Percentiles rank a stretch among this genome's conserved stretches.
Evolutionary conservation across 495 filamentous ascomycete species (phyloP).

Genomic region (Hyaloscypha variabilis): DNA sequence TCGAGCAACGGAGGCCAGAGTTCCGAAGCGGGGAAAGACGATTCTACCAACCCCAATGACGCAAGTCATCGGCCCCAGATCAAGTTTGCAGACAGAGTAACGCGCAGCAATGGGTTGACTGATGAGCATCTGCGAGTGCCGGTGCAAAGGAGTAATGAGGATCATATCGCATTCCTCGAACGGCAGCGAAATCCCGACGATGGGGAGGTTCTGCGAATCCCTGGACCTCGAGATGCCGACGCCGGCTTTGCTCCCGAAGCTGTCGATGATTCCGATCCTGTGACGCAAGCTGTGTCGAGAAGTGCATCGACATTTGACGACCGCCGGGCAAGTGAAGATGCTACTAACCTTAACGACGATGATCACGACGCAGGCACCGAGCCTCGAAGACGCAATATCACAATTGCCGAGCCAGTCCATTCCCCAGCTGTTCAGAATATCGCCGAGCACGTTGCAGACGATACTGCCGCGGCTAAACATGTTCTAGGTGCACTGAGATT

Average conservation of each 20-base stretch:
- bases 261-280: constrained; percentile 51
- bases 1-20: constrained; percentile 13
- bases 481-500: constrained; percentile 38
- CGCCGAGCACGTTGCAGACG: constrained; percentile 39
- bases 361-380: constrained; percentile 33
- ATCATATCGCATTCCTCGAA: constrained; percentile 85
- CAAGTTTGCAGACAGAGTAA: constrained; percentile 65
- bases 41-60: background rate
- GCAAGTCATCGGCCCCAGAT: constrained; percentile 38
- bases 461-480: constrained; percentile 37
- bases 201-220: constrained; percentile 76
- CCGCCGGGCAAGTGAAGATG: constrained; percentile 5
- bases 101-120: constrained; percentile 43
- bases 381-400: constrained; percentile 45
- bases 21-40: background rate
- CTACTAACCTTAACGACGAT: constrained; percentile 6
- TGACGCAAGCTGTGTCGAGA: constrained; percentile 13
- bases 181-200: constrained; percentile 77
- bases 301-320: constrained; percentile 18
- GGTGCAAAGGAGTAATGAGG: constrained; percentile 62
- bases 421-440: constrained; percentile 20
- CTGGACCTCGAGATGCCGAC: constrained; percentile 85
- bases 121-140: constrained; percentile 47
- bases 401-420: constrained; percentile 47
- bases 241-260: constrained; percentile 70